phyloP scores from a whole-genome alignment of 2,329 filamentous ascomycete genomes.

The Arachnomyces sp. region DNA sequence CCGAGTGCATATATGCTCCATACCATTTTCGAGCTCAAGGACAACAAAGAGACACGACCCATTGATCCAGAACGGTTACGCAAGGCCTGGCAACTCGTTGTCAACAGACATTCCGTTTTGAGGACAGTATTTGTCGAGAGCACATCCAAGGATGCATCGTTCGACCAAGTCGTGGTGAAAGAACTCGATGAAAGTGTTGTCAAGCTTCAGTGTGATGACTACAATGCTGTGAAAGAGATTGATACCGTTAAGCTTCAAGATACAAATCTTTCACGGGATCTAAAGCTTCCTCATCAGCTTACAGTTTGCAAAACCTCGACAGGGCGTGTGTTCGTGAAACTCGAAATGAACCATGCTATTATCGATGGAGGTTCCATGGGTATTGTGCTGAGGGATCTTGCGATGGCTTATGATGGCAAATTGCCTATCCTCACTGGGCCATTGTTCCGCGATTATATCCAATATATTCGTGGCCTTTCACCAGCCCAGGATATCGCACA shows the following conservation, averaged over 20 bases:
- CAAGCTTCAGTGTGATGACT: conserved; percentile 4
- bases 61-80: conserved; percentile 2
- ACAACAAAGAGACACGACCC: conserved; percentile 7
- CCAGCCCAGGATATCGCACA: conserved; percentile 27
- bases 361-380: conserved; percentile 39
- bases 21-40: conserved; percentile 4
- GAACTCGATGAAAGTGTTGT: not conserved
- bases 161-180: conserved; percentile 9
- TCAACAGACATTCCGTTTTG: conserved; percentile 6
- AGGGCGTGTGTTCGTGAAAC: conserved; percentile 25
- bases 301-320: conserved; percentile 26
- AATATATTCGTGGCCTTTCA: conserved; percentile 23
- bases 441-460: conserved; percentile 29
- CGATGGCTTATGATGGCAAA: conserved; percentile 27
- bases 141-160: conserved; percentile 13
- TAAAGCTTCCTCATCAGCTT: conserved; percentile 28
- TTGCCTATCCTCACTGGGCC: conserved; percentile 23
- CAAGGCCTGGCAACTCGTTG: not conserved
- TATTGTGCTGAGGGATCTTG: conserved; percentile 33
- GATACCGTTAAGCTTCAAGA: conserved; percentile 6
- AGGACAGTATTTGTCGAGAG: conserved; percentile 22
- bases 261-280: conserved; percentile 2
- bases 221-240: conserved; percentile 7
- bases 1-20: conserved; percentile 3
- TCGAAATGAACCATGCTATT: conserved; percentile 40